A percentile compares a stretch with the other conserved stretches of the same genome.
These are phyloP conservation scores for Ogataea zsoltii DNA, from an alignment of 805 yeast genomes.

Conservation along the genomic window DNA sequence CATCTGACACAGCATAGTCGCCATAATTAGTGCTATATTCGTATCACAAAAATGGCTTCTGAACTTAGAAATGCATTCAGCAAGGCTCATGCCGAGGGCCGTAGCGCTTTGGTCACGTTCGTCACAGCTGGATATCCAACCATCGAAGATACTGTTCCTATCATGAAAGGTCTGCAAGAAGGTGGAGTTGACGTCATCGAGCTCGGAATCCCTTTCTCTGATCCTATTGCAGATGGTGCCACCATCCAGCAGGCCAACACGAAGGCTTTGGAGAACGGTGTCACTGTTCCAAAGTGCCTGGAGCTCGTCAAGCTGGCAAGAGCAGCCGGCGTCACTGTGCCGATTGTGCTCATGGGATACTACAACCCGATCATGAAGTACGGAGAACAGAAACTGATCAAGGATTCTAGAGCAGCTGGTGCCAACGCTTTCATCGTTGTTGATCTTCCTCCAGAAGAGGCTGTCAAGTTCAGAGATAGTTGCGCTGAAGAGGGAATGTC, in stretches of 20 bases:
- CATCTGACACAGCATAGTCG: no score
- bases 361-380: conserved; percentile 89
- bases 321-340: conserved; percentile 78
- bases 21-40: background rate
- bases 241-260: conserved; percentile 89
- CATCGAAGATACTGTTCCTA: conserved; percentile 82
- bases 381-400: conserved; percentile 83
- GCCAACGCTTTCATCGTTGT: conserved; percentile 94
- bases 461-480: conserved; percentile 75
- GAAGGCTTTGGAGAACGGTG: conserved; percentile 79
- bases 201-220: conserved; percentile 94
- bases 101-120: conserved; percentile 89
- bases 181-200: conserved; percentile 97
- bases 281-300: conserved; percentile 67
- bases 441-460: conserved; percentile 98
- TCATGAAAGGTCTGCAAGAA: conserved; percentile 82
- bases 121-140: conserved; percentile 95
- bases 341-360: conserved; percentile 95
- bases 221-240: conserved; percentile 99
- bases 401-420: conserved; percentile 82
- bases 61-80: conserved; percentile 37
- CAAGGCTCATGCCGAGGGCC: conserved; percentile 42
- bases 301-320: conserved; percentile 78
- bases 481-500: conserved; percentile 71
- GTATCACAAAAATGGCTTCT: conserved; percentile 26